These are phyloP conservation scores for Aspergillus affinis DNA, from an alignment of 495 filamentous ascomycete species.

Conservation along the genomic window DNA sequence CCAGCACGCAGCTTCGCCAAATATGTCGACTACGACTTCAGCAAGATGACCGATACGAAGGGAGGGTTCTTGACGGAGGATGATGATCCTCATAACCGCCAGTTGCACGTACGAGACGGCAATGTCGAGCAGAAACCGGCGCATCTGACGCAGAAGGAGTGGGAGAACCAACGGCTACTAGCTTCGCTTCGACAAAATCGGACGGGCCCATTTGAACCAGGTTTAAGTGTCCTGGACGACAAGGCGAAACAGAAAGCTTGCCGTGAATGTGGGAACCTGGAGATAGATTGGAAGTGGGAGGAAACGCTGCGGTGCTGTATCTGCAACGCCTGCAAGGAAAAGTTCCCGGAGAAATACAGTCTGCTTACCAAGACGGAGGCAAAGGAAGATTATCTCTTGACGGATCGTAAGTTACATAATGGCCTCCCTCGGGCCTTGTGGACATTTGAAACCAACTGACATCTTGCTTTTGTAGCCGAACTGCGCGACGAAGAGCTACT, in stretches of 20 bases:
- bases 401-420: constrained; percentile 66
- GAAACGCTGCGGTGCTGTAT: constrained; percentile 71
- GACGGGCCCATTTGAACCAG: constrained; percentile 82
- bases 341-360: constrained; percentile 85
- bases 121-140: constrained; percentile 69
- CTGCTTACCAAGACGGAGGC: constrained; percentile 96
- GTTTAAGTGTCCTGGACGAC: constrained; percentile 65
- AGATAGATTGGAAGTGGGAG: constrained; percentile 95
- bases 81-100: constrained; percentile 87
- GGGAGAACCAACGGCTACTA: constrained; percentile 78
- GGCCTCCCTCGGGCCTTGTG: neutral
- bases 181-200: constrained; percentile 68
- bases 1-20: constrained; percentile 80
- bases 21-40: constrained; percentile 96
- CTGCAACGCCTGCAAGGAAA: constrained; percentile 81
- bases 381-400: constrained; percentile 90
- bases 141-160: constrained; percentile 89
- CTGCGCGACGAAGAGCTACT: constrained; percentile 81
- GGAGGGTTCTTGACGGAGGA: constrained; percentile 85
- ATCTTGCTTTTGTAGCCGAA: constrained; percentile 57
- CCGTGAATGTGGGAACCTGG: constrained; percentile 75
- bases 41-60: constrained; percentile 96
- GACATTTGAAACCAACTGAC: neutral
- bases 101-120: constrained; percentile 56
- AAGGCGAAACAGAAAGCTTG: constrained; percentile 69